Percentiles rank a stretch among this genome's conserved stretches.
phyloP scores from a whole-genome alignment of 176 grass and related monocot species.

The Bonia amplexicaulis region DNA sequence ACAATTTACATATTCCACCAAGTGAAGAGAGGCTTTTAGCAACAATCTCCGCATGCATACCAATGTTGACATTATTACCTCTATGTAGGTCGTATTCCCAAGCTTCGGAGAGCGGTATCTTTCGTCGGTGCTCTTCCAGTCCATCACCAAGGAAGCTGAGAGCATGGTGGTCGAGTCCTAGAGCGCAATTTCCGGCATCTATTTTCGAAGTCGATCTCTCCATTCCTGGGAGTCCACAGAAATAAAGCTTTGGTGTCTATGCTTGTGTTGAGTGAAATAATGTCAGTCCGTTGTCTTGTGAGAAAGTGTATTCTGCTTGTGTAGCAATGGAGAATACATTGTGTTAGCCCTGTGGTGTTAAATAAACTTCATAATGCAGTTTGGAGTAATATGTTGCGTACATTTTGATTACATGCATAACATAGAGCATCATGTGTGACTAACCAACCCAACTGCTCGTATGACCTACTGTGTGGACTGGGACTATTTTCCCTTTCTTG shows the following conservation, averaged over 20 bases:
- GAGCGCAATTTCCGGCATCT: background rate
- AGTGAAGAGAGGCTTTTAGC: background rate
- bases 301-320: too few species aligned
- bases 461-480: too few species aligned
- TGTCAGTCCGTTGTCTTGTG: too few species aligned
- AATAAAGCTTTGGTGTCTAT: slow-evolving; percentile 26
- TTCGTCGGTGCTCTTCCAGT: slow-evolving; percentile 53
- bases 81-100: slow-evolving; percentile 47
- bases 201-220: background rate
- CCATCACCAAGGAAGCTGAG: slow-evolving; percentile 62
- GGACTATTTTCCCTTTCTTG: too few species aligned
- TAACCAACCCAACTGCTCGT: too few species aligned
- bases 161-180: slow-evolving; percentile 58
- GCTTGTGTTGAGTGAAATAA: background rate
- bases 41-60: background rate
- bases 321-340: slow-evolving; percentile 8
- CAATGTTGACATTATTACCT: background rate
- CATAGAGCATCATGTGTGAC: too few species aligned
- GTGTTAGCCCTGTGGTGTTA: background rate
- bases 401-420: too few species aligned
- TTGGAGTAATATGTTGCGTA: too few species aligned
- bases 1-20: background rate
- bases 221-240: background rate
- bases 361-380: too few species aligned
- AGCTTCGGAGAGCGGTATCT: slow-evolving; percentile 69